Percentiles rank a stretch among this genome's conserved stretches.
Evolutionary conservation across 148 eudicot species (phyloP).

Genomic region (Rhododendron vialii): DNA sequence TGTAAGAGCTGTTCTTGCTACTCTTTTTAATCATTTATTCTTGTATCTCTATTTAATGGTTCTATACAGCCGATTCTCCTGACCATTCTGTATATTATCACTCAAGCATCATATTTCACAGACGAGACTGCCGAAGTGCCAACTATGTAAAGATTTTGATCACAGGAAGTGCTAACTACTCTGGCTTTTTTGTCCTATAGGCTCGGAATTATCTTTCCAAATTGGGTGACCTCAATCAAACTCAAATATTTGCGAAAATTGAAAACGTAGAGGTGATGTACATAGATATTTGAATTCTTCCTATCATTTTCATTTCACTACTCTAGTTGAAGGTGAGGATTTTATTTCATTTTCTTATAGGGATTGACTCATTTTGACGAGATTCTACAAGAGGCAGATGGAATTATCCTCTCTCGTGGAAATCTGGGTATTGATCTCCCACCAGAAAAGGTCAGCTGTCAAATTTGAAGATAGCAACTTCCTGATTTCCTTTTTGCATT

Average conservation of each 20-base stretch:
- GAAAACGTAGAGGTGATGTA: conserved; percentile 76
- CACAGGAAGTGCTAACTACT: neutral
- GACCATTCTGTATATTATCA: neutral
- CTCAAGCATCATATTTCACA: neutral
- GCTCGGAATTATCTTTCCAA: conserved; percentile 70
- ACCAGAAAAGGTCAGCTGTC: conserved; percentile 73
- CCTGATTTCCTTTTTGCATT: too few species aligned
- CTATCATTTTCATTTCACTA: neutral
- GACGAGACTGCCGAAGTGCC: neutral
- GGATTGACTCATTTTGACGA: conserved; percentile 95
- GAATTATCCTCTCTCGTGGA: conserved; percentile 95
- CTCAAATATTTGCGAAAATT: conserved; percentile 92
- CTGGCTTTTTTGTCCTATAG: conserved; percentile 27
- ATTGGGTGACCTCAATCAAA: conserved; percentile 77
- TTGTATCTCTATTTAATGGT: neutral
- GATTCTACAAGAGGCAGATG: conserved; percentile 92
- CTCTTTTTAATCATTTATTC: conserved; percentile 5
- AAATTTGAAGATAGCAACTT: neutral
- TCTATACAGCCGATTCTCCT: neutral
- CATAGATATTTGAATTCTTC: neutral
- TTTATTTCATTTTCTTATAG: conserved; percentile 21
- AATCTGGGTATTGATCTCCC: conserved; percentile 97
- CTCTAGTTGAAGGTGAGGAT: neutral
- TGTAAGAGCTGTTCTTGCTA: conserved; percentile 31
- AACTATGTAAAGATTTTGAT: neutral